Evolutionary conservation across 768 basidiomycete species (phyloP).

Genomic region (Suillus placidus): DNA sequence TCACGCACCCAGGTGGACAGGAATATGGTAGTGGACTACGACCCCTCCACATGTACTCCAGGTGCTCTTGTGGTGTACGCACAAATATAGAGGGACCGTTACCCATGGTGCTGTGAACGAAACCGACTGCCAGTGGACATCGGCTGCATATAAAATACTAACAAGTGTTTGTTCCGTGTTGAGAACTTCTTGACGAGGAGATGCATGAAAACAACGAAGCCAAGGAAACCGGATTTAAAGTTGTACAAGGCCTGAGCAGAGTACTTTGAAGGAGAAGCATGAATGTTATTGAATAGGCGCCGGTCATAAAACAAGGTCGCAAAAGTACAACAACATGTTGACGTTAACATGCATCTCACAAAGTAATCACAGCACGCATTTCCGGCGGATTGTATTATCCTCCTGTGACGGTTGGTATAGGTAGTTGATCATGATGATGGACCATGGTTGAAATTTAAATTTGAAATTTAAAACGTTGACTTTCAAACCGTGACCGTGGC

Average conservation of each 20-base stretch:
- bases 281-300: neutral
- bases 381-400: no score
- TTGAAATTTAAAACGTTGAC: no score
- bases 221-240: constrained; percentile 1
- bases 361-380: no score
- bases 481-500: neutral
- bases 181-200: neutral
- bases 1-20: constrained; percentile 11
- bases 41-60: constrained; percentile 12
- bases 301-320: neutral
- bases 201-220: neutral
- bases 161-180: neutral
- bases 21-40: neutral
- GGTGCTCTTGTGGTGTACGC: constrained; percentile 16
- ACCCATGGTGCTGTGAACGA: constrained; percentile 1
- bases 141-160: neutral
- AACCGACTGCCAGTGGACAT: neutral
- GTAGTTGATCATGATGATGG: no score
- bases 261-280: neutral
- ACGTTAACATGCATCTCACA: no score
- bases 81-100: constrained; percentile 15
- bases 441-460: no score
- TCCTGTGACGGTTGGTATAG: no score
- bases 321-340: constrained; percentile 4
- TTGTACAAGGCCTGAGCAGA: neutral